phyloP scores from a whole-genome alignment of 177 flowering plant species.

The Vitis hybrid region DNA sequence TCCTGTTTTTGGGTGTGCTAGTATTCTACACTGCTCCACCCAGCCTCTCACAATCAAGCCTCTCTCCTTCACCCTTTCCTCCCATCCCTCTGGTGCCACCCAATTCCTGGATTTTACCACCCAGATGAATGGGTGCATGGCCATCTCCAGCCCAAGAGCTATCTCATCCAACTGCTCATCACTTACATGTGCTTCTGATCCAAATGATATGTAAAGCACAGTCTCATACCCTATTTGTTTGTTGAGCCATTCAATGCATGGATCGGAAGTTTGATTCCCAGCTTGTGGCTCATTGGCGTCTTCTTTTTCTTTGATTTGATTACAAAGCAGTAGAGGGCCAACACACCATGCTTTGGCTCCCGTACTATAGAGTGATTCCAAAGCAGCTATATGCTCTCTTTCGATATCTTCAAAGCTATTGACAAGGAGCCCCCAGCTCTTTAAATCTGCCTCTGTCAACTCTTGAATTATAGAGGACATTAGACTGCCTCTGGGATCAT shows the following conservation, averaged over 20 bases:
- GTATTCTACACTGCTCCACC: conserved; percentile 15
- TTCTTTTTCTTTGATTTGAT: no score
- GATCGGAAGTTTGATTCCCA: no score
- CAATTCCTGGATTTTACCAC: conserved; percentile 9
- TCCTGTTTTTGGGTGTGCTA: conserved; percentile 10
- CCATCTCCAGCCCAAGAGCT: conserved; percentile 18
- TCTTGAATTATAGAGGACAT: background rate
- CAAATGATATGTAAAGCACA: conserved; percentile 21
- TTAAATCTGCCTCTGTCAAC: background rate
- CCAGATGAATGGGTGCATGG: conserved; percentile 17
- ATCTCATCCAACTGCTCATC: conserved; percentile 20
- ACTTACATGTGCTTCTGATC: conserved; percentile 6
- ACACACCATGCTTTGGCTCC: conserved; percentile 10
- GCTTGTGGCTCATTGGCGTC: no score
- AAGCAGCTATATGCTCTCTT: background rate
- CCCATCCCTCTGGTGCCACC: conserved; percentile 10
- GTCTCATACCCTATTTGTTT: background rate
- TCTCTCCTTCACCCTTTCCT: conserved; percentile 5
- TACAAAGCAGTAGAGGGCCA: conserved; percentile 5
- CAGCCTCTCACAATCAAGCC: conserved; percentile 18
- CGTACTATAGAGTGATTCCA: background rate
- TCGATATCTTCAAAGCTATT: conserved; percentile 20
- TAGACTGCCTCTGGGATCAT: background rate
- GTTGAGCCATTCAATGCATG: conserved; percentile 13
- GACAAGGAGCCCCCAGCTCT: conserved; percentile 15